phyloP scores from a whole-genome alignment of 2,329 filamentous ascomycete species.

The Penicillium sp. region DNA sequence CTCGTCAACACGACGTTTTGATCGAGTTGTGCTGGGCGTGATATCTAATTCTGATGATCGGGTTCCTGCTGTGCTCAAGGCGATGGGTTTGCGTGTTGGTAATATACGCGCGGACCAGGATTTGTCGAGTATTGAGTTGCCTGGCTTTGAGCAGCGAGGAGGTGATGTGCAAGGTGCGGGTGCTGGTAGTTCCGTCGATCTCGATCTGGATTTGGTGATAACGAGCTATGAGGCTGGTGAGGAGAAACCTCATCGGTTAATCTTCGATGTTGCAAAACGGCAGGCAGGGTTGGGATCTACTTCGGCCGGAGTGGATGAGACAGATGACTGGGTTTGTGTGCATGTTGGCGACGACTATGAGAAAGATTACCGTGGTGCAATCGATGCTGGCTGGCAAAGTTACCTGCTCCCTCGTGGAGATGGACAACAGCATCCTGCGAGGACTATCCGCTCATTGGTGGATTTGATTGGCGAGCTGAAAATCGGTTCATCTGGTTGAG shows the following conservation, averaged over 20 bases:
- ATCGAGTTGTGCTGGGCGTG: constrained; percentile 40
- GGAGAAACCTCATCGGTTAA: constrained; percentile 41
- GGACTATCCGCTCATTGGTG: constrained; percentile 22
- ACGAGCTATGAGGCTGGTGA: constrained; percentile 46
- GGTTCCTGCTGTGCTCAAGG: constrained; percentile 37
- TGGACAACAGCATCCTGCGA: constrained; percentile 1
- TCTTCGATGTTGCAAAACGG: constrained; percentile 39
- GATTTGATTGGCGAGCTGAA: constrained; percentile 23
- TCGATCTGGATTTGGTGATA: constrained; percentile 43
- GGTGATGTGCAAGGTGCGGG: neutral
- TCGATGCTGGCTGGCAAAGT: constrained; percentile 37
- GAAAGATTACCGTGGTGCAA: constrained; percentile 41
- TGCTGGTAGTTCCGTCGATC: neutral
- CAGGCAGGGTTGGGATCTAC: constrained; percentile 23
- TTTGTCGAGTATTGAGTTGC: constrained; percentile 25
- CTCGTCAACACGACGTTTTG: constrained; percentile 20
- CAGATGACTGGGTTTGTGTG: constrained; percentile 28
- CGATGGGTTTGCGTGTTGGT: constrained; percentile 39
- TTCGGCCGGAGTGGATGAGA: neutral
- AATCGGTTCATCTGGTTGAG: neutral
- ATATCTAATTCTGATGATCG: constrained; percentile 48
- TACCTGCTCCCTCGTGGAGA: constrained; percentile 29
- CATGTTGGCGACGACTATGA: constrained; percentile 46
- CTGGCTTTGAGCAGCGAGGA: constrained; percentile 21
- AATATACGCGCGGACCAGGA: constrained; percentile 31